Percentiles rank a stretch among this genome's conserved stretches.
phyloP scores from a whole-genome alignment of 805 yeast species.

The Candida gorgasii region DNA sequence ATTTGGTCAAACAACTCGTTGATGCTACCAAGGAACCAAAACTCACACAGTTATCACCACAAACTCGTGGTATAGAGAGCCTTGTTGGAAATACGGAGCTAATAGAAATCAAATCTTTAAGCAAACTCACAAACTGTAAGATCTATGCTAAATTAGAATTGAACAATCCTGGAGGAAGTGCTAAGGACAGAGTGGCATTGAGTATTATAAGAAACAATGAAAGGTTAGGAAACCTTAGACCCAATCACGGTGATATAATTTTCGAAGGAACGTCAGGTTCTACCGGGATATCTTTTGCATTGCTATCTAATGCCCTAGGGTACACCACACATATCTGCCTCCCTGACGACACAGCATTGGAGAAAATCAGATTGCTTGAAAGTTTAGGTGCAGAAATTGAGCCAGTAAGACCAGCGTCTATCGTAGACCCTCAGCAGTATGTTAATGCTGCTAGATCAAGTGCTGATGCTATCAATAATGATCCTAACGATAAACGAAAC shows the following conservation, averaged over 20 bases:
- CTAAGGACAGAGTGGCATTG: slow-evolving; percentile 91
- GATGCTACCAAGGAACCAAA: not conserved
- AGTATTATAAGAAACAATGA: slow-evolving; percentile 78
- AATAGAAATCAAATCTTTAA: slow-evolving; percentile 69
- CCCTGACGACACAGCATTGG: slow-evolving; percentile 90
- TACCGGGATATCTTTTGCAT: slow-evolving; percentile 91
- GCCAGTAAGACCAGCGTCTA: slow-evolving; percentile 90
- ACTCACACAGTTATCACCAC: slow-evolving; percentile 22
- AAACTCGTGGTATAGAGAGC: slow-evolving; percentile 62
- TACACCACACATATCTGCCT: slow-evolving; percentile 90
- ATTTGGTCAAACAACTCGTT: slow-evolving; percentile 5
- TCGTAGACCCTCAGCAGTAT: slow-evolving; percentile 90
- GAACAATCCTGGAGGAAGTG: slow-evolving; percentile 91
- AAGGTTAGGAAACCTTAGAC: slow-evolving; percentile 52
- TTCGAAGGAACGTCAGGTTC: slow-evolving; percentile 97
- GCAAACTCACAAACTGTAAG: slow-evolving; percentile 73
- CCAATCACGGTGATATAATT: slow-evolving; percentile 66
- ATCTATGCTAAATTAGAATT: slow-evolving; percentile 86
- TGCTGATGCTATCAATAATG: slow-evolving; percentile 52
- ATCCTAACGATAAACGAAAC: slow-evolving; percentile 34
- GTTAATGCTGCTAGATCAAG: slow-evolving; percentile 81
- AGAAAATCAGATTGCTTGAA: slow-evolving; percentile 69
- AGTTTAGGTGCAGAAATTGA: slow-evolving; percentile 81
- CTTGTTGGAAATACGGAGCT: slow-evolving; percentile 91
- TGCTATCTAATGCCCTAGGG: slow-evolving; percentile 86